These are phyloP conservation scores for Trametes gibbosa DNA, from an alignment of 768 basidiomycete genomes.

Conservation along the genomic window DNA sequence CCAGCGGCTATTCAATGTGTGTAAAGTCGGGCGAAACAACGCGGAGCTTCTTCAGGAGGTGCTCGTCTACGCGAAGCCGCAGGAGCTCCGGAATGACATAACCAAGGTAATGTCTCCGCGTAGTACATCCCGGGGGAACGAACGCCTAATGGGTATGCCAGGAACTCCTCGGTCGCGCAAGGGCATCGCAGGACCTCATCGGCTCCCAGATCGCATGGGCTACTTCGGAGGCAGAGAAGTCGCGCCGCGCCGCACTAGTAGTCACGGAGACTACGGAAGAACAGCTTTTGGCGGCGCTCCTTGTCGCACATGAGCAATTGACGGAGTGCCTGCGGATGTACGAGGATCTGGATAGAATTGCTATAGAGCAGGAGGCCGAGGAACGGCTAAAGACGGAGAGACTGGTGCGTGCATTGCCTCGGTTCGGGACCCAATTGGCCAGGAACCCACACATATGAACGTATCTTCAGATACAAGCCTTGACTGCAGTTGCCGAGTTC, in stretches of 20 bases:
- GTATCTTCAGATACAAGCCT: constrained; percentile 5
- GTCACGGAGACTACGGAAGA: constrained; percentile 57
- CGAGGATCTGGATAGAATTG: constrained; percentile 71
- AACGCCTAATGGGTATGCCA: constrained; percentile 30
- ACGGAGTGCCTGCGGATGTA: constrained; percentile 66
- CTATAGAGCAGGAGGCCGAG: constrained; percentile 43
- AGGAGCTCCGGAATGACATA: constrained; percentile 49
- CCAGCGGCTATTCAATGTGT: constrained; percentile 75
- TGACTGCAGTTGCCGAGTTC: constrained; percentile 12
- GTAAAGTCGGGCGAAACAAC: constrained; percentile 76
- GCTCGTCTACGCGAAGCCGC: constrained; percentile 63
- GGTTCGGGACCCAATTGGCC: neutral
- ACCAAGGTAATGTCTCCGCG: constrained; percentile 27
- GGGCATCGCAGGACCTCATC: constrained; percentile 77
- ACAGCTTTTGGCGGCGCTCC: constrained; percentile 64
- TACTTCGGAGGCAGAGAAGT: constrained; percentile 71
- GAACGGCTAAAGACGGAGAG: constrained; percentile 21
- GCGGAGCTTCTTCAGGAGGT: constrained; percentile 73
- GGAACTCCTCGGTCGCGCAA: constrained; percentile 82
- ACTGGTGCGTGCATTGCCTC: constrained; percentile 9
- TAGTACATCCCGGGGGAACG: neutral
- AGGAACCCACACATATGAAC: neutral
- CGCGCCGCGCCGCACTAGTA: constrained; percentile 34
- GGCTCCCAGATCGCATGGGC: constrained; percentile 93
- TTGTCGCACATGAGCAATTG: constrained; percentile 71